A percentile compares a stretch with the other conserved stretches of the same genome.
These are phyloP conservation scores for Coelastrella sp. DNA, from an alignment of 139 green algal species.

Conservation along the genomic window DNA sequence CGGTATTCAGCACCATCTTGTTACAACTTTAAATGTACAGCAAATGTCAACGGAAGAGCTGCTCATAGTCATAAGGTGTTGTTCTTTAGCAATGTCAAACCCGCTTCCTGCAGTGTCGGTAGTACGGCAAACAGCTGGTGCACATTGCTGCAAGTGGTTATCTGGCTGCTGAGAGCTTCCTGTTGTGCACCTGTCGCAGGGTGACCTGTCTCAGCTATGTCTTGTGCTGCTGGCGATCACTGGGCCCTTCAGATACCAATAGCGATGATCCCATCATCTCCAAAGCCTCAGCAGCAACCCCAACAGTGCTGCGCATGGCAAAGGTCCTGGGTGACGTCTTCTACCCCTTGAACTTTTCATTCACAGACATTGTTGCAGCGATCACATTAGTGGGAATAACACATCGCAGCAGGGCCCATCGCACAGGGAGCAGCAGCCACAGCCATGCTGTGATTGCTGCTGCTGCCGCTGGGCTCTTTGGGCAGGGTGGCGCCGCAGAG, in stretches of 20 bases:
- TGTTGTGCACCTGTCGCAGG: neutral
- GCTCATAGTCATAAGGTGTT: too few species aligned
- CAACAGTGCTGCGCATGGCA: conserved; percentile 21
- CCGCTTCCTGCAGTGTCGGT: too few species aligned
- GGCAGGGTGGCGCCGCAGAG: neutral
- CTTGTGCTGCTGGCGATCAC: conserved; percentile 42
- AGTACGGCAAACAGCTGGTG: neutral
- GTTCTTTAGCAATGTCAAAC: too few species aligned
- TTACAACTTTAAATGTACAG: too few species aligned
- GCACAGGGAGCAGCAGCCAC: conserved; percentile 26
- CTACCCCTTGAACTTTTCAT: conserved; percentile 49
- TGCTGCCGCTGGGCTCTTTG: neutral
- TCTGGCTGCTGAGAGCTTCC: neutral
- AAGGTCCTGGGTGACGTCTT: conserved; percentile 37
- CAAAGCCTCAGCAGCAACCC: neutral
- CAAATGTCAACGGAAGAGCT: too few species aligned
- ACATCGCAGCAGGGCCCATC: conserved; percentile 38
- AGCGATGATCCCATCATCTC: neutral
- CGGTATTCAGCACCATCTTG: too few species aligned
- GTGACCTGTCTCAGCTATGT: conserved; percentile 27
- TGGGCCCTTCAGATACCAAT: neutral
- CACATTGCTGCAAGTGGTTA: neutral
- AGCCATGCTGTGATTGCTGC: conserved; percentile 31
- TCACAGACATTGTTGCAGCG: conserved; percentile 47
- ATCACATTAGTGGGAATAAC: conserved; percentile 51